These are phyloP conservation scores for Phytopythium chamaehyphon DNA, from an alignment of 352 stramenopile genomes.

Conservation along the genomic window DNA sequence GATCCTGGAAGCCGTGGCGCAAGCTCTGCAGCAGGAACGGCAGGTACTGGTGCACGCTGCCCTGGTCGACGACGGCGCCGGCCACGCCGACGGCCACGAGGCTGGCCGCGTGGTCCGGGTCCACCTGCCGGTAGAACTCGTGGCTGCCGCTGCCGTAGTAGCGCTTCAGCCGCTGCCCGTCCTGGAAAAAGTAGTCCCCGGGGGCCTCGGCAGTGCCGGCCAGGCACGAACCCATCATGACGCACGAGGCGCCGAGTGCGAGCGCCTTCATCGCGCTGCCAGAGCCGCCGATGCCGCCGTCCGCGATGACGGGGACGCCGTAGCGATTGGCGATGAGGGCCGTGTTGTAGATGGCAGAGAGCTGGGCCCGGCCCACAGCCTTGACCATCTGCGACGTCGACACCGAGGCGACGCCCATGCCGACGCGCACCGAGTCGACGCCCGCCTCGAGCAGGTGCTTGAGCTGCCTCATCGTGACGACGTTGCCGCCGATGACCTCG, in stretches of 20 bases:
- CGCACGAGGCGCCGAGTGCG: slow-evolving; percentile 92
- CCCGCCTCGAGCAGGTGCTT: slow-evolving; percentile 96
- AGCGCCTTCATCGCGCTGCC: slow-evolving; percentile 98
- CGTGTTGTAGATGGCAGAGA: slow-evolving; percentile 98
- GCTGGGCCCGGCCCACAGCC: slow-evolving; percentile 96
- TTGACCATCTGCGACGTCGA: slow-evolving; percentile 99
- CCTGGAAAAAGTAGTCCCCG: slow-evolving; percentile 99
- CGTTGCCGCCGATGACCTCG: slow-evolving; percentile 98
- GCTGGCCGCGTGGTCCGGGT: slow-evolving; percentile 83
- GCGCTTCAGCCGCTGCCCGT: slow-evolving; percentile 97
- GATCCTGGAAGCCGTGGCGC: slow-evolving; percentile 96
- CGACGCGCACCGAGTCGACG: slow-evolving; percentile 97
- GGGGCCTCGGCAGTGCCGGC: slow-evolving; percentile 97
- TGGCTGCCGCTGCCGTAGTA: slow-evolving; percentile 98
- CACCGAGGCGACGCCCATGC: slow-evolving; percentile 99
- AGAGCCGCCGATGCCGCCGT: slow-evolving; percentile 96
- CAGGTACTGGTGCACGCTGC: slow-evolving; percentile 96
- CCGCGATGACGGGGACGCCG: slow-evolving; percentile 96
- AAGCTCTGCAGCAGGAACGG: slow-evolving; percentile 98
- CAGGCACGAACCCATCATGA: slow-evolving; percentile 99
- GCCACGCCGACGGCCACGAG: slow-evolving; percentile 98
- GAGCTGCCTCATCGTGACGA: slow-evolving; percentile 96
- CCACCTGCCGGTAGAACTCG: slow-evolving; percentile 66
- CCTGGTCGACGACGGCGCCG: slow-evolving; percentile 97
- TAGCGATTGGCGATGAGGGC: slow-evolving; percentile 90